Conservation (phyloP, 2,329 filamentous ascomycete genomes). For the Ophiostoma novo-ulmi region DNA sequence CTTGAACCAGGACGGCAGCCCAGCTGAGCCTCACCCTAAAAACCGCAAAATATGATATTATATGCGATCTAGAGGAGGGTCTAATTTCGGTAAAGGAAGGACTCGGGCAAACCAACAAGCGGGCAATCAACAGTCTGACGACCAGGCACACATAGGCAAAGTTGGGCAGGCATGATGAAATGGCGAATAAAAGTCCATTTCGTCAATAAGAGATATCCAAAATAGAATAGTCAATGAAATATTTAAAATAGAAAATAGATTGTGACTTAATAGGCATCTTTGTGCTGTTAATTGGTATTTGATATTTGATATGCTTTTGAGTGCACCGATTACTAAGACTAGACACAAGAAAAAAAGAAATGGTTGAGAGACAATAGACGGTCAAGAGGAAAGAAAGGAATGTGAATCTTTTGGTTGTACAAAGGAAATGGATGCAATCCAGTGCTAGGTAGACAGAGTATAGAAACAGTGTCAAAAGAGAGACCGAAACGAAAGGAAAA, state of each 20-base stretch:
- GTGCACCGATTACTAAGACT: background rate
- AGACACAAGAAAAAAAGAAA: background rate
- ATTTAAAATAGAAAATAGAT: background rate
- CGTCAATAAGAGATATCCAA: background rate
- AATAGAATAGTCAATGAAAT: background rate
- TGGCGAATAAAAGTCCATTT: too few relatives aligned
- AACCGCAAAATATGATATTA: background rate
- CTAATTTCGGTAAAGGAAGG: background rate
- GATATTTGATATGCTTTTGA: background rate
- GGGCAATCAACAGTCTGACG: background rate
- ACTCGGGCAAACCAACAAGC: background rate
- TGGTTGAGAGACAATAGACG: background rate
- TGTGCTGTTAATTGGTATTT: background rate
- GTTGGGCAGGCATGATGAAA: background rate
- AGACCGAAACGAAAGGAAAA: background rate
- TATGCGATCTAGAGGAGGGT: background rate
- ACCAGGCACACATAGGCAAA: background rate
- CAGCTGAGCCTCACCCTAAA: background rate
- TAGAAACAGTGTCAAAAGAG: background rate
- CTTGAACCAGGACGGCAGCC: too few relatives aligned
- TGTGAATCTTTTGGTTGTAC: background rate
- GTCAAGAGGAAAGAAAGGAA: background rate
- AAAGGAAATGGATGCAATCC: slow-evolving; percentile 15
- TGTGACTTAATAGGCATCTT: background rate
- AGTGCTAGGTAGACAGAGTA: background rate